A percentile compares a stretch with the other conserved stretches of the same genome.
Evolutionary conservation across 805 yeast species (phyloP).

Genomic region (Lipomyces mesembrius): DNA sequence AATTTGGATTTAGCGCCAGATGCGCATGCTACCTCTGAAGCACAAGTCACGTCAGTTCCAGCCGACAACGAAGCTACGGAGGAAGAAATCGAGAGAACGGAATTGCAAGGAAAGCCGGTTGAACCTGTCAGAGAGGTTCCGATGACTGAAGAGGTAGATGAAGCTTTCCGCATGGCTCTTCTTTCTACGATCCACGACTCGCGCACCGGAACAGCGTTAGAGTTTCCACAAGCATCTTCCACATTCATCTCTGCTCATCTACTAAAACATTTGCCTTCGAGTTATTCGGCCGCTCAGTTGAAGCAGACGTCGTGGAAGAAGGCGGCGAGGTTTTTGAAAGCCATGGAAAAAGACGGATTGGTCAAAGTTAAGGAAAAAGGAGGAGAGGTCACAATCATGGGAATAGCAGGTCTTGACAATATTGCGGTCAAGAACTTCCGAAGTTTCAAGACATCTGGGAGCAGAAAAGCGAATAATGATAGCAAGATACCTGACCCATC

Average conservation of each 20-base stretch:
- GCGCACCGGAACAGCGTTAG: slow-evolving; percentile 47
- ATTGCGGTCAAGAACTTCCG: slow-evolving; percentile 62
- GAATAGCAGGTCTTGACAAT: slow-evolving; percentile 54
- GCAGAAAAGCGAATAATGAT: slow-evolving; percentile 12
- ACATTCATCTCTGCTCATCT: slow-evolving; percentile 73
- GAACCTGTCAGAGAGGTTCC: not conserved
- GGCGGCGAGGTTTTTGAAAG: slow-evolving; percentile 79
- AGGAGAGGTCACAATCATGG: slow-evolving; percentile 69
- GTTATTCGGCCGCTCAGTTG: slow-evolving; percentile 47
- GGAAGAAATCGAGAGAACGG: not conserved
- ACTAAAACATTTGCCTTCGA: slow-evolving; percentile 68
- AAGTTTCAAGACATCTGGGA: slow-evolving; percentile 55
- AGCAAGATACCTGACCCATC: slow-evolving; percentile 23
- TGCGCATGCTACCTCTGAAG: not conserved
- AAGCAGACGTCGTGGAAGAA: slow-evolving; percentile 91
- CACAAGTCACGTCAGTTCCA: not conserved
- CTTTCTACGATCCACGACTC: slow-evolving; percentile 64
- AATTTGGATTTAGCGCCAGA: not conserved
- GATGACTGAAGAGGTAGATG: slow-evolving; percentile 67
- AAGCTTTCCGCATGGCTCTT: slow-evolving; percentile 71
- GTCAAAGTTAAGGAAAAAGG: slow-evolving; percentile 80
- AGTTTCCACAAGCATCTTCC: slow-evolving; percentile 74
- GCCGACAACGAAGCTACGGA: not conserved
- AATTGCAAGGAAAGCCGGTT: not conserved
- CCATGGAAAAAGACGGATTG: slow-evolving; percentile 77